phyloP scores from a whole-genome alignment of 768 basidiomycete species.

The Tricholoma flavovirens region DNA sequence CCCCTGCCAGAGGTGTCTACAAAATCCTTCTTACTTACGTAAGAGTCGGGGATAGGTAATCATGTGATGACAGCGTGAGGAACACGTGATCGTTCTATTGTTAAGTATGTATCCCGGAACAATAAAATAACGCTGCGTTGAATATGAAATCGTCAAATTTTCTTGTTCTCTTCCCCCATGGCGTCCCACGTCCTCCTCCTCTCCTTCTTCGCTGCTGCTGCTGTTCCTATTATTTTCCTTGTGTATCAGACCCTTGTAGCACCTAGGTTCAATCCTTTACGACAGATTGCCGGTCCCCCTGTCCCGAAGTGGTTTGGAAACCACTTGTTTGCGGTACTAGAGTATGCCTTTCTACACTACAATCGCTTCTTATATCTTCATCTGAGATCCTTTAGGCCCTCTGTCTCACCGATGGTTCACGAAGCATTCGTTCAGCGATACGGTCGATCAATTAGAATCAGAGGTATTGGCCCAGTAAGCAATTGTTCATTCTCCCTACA shows the following conservation, averaged over 20 bases:
- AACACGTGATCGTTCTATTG: neutral
- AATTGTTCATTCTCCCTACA: neutral
- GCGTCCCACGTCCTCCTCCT: conserved; percentile 6
- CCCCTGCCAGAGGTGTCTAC: too few species aligned
- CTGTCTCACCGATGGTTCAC: conserved; percentile 46
- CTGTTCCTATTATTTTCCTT: conserved; percentile 16
- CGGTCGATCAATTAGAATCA: conserved; percentile 65
- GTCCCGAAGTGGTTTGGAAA: conserved; percentile 40
- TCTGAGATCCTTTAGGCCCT: conserved; percentile 33
- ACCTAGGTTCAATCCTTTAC: conserved; percentile 41
- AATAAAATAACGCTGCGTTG: neutral
- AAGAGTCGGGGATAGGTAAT: too few species aligned
- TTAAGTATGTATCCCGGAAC: too few species aligned
- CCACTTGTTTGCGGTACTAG: conserved; percentile 51
- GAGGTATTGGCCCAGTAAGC: conserved; percentile 65
- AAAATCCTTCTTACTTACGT: too few species aligned
- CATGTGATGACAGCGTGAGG: too few species aligned
- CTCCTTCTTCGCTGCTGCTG: conserved; percentile 2
- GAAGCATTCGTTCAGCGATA: conserved; percentile 50
- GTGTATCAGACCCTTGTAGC: conserved; percentile 28
- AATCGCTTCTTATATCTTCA: neutral
- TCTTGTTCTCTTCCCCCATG: conserved; percentile 7
- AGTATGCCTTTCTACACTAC: conserved; percentile 35
- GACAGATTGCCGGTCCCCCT: conserved; percentile 57
- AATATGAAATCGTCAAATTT: neutral